Conservation (phyloP, 768 basidiomycete genomes). For the Tulasnella sp. region DNA sequence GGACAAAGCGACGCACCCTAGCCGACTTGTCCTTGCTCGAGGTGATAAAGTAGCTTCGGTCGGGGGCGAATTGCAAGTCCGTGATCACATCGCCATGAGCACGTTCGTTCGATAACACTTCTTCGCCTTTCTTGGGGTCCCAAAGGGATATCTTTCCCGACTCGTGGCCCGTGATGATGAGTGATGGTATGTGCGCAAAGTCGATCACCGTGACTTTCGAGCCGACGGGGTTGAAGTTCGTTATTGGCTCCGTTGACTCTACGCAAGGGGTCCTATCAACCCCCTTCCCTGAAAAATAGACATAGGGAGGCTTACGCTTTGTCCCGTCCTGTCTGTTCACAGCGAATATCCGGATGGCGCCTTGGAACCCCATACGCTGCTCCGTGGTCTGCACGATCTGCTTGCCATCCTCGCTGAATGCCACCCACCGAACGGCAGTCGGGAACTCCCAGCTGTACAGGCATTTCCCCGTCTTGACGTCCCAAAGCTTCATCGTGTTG, state of each 20-base stretch:
- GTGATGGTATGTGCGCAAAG: conserved; percentile 63
- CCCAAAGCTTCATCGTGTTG: conserved; percentile 85
- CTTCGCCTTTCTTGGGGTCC: conserved; percentile 77
- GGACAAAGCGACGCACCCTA: conserved; percentile 45
- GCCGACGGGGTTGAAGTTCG: conserved; percentile 78
- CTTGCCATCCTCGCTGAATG: conserved; percentile 75
- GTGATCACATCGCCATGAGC: conserved; percentile 81
- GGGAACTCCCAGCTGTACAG: conserved; percentile 95
- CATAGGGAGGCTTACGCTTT: conserved; percentile 55
- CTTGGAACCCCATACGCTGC: conserved; percentile 88
- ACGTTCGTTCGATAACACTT: conserved; percentile 69
- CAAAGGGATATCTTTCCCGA: conserved; percentile 90
- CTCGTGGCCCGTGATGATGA: conserved; percentile 91
- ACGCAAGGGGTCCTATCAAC: conserved; percentile 9
- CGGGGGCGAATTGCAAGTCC: conserved; percentile 81
- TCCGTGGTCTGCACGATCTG: conserved; percentile 89
- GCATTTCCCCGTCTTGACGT: conserved; percentile 79
- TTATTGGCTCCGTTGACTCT: conserved; percentile 66
- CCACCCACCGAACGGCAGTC: conserved; percentile 92
- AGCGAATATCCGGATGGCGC: conserved; percentile 80
- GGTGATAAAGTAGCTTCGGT: conserved; percentile 90
- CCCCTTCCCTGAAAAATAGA: not conserved
- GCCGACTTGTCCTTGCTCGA: conserved; percentile 96
- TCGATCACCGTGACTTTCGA: conserved; percentile 96
- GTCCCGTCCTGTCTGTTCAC: conserved; percentile 76